A percentile compares a stretch with the other conserved stretches of the same genome.
Conservation (phyloP, 257 asterid species). For the Craterostigma plantagineum region DNA sequence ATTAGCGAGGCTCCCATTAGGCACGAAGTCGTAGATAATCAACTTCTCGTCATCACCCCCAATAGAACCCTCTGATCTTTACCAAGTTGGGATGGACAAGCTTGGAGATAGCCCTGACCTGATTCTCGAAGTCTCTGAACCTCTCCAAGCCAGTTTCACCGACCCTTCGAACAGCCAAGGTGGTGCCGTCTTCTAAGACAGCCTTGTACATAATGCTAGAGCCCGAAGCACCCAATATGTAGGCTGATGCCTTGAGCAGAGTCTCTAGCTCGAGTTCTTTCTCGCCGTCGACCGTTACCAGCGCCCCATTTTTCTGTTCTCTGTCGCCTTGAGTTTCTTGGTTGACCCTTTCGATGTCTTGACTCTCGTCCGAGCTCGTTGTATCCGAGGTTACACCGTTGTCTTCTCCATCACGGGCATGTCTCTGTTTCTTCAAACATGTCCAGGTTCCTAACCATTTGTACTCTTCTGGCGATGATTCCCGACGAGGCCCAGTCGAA, state of each 20-base stretch:
- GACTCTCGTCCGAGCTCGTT: neutral
- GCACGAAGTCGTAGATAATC: constrained; percentile 82
- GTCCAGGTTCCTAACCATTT: constrained; percentile 70
- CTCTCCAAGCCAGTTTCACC: constrained; percentile 79
- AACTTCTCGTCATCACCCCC: constrained; percentile 92
- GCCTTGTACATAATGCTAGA: constrained; percentile 95
- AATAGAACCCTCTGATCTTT: constrained; percentile 71
- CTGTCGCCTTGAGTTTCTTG: constrained; percentile 6
- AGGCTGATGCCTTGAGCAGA: constrained; percentile 80
- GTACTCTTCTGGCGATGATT: constrained; percentile 32
- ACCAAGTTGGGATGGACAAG: constrained; percentile 80
- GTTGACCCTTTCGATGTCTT: constrained; percentile 23
- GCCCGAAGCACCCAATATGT: constrained; percentile 78
- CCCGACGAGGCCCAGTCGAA: constrained; percentile 76
- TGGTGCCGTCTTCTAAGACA: constrained; percentile 68
- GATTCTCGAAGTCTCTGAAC: constrained; percentile 78
- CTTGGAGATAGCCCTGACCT: constrained; percentile 51
- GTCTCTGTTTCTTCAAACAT: constrained; percentile 35
- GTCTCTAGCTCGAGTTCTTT: constrained; percentile 71
- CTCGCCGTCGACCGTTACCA: constrained; percentile 79
- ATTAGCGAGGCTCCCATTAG: constrained; percentile 81
- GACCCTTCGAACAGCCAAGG: constrained; percentile 68
- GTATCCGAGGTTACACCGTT: constrained; percentile 20
- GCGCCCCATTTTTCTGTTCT: constrained; percentile 50
- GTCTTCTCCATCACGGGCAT: constrained; percentile 8